Conservation (phyloP, 441 rosid species). For the Rhodomyrtus psidioides region DNA sequence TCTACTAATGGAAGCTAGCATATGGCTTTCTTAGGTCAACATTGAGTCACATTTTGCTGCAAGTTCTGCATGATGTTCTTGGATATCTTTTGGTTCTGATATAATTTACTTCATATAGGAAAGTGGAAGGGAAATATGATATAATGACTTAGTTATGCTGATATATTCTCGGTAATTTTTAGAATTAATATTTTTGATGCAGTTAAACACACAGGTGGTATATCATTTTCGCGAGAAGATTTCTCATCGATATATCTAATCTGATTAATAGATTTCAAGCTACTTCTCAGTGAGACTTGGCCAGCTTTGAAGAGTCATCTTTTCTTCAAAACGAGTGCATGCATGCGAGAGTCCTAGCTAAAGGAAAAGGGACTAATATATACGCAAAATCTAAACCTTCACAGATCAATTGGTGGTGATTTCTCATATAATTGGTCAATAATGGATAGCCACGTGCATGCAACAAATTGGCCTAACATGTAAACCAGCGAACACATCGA, state of each 20-base stretch:
- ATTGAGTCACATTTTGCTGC: background rate
- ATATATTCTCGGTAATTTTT: background rate
- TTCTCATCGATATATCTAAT: background rate
- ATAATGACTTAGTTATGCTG: background rate
- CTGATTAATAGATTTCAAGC: background rate
- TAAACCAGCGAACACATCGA: background rate
- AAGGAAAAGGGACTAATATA: background rate
- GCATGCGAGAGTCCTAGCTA: background rate
- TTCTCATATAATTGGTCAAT: background rate
- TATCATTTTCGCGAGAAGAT: background rate
- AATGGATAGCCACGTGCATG: background rate
- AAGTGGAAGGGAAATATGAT: background rate
- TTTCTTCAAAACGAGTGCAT: background rate
- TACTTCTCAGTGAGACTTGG: background rate
- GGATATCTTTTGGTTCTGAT: background rate
- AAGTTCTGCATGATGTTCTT: background rate
- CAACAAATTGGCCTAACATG: background rate
- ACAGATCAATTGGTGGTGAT: background rate
- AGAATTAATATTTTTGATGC: background rate
- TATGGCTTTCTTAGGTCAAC: background rate
- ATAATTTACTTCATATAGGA: background rate
- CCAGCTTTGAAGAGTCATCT: background rate
- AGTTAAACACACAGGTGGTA: background rate
- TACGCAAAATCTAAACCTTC: background rate
- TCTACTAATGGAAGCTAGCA: background rate